Base-by-base conservation (phyloP, 345 rosid species). In the Heritiera littoralis region DNA sequence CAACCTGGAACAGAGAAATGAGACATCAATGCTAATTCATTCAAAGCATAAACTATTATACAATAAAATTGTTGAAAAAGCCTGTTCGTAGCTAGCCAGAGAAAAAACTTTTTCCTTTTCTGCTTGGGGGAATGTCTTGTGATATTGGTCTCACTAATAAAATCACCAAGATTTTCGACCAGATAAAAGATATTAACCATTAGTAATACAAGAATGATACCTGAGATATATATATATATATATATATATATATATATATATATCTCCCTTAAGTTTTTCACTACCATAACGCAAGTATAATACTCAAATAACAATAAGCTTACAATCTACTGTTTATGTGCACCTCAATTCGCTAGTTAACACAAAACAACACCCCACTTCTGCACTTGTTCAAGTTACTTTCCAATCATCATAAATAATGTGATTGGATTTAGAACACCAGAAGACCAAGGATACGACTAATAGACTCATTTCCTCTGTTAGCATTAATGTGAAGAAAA, bases 1-100 rank as follows among this genome's bases (percentile, higher is more conserved):
- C 99, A 51, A 96, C 89, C 99, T 96, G 85, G 41, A 32, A 65
- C 48, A 2, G 67, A 70, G 38, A 9, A 13, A 56, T 40, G 7
- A 75, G 20, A 66, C 14, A 35, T 35, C 66, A 71, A 41, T 52
- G 14, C 51, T 40, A 55, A 38, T 55, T 54, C 32, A 11, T 55
- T 54, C 32, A 35, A 38, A n/a, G n/a, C 64, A 54, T 54, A 54
- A 54, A 54, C 7, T 72, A 35, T 72, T 72, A 17, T 43, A 72
- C 7, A 11, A 14, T 32, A 28, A 32, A 32, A 72, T 17, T 17
- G 63, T 54, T 5, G 60, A 35, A 28, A 72, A 18, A 72, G 28
- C 13, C 17, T 32, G 15, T 52, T 48, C 45, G 55, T 68, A 45
- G 14, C 71, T 6, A 18, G 6, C 7, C 40, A 30, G 12, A 0